Evolutionary conservation across 257 asterid species (phyloP), one percentile per base, ranked within the genome.

Genomic region (Solanum gandarillasii): DNA sequence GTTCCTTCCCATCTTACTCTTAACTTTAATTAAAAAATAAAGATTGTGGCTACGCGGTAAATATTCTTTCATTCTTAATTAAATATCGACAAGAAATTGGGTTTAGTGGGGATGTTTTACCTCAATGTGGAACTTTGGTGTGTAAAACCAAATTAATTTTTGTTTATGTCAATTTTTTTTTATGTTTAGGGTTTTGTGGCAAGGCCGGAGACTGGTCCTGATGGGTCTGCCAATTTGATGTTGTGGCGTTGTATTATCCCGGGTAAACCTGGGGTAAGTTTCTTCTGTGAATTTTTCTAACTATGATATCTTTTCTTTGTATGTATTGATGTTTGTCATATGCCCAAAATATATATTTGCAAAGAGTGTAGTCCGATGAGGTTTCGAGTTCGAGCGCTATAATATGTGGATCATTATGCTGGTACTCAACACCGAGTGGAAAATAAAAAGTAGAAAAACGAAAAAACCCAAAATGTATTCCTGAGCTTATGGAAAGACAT

Each of bases 171-270:
- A 75, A 62, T 8, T 34, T 31, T 65, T 60, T 7, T 13, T 68
- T 60, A 12, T 39, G 68, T 62, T 38, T 88, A 90, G 92, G 92
- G 90, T 86, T 90, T 90, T 79, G 89, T 90, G 46, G 92, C 92
- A 21, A 90, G 81, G 88, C 88, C 89, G 25, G 92, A 87, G 72
- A 88, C 92, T 8, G 84, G 75, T 65, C 34, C 89, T 4, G 90
- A 90, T 87, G 89, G 89, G 31, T 71, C 87, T 9, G 83, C 84
- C 23, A 90, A 90, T 83, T 58, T 90, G 86, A 90, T 90, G 92
- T 83, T 86, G 10, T 90, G 90, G 90, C 90, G 70, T 76, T 90
- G 92, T 87, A 83, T 43, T 55, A 83, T 90, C 23, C 92, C 90
- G 71, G 92, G 92, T 62, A 90, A 88, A 87, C 36, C 88, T 60